Percentiles rank a stretch among this genome's conserved stretches.
Conservation (phyloP, 192 early-diverging fungal species). For the Backusella liffmaniae region DNA sequence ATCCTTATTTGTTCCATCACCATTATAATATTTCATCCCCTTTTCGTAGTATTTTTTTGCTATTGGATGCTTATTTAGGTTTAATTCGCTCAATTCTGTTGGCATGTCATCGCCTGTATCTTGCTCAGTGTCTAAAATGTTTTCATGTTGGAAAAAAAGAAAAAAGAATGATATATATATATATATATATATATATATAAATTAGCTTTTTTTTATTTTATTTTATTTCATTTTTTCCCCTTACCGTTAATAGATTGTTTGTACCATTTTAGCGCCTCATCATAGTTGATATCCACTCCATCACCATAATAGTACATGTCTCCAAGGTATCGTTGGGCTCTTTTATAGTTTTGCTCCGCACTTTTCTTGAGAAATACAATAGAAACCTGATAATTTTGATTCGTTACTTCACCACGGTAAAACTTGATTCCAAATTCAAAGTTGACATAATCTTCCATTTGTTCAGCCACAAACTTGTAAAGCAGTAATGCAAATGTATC, state of each 20-base stretch:
- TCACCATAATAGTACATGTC: constrained; percentile 11
- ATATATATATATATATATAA: no score
- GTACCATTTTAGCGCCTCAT: not conserved
- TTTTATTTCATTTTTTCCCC: not conserved
- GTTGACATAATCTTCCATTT: not conserved
- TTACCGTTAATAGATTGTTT: not conserved
- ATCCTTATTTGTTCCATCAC: not conserved
- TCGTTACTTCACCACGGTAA: not conserved
- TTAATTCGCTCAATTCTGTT: not conserved
- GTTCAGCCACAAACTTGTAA: not conserved
- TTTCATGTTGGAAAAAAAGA: no score
- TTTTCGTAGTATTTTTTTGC: not conserved
- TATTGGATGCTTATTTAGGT: not conserved
- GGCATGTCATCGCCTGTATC: not conserved
- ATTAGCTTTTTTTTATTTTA: not conserved
- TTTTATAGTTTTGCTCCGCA: not conserved
- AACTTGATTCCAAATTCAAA: not conserved
- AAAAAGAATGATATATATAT: no score
- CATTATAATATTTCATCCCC: not conserved
- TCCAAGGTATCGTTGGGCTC: constrained; percentile 16
- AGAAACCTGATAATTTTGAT: not conserved
- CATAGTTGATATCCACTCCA: not conserved
- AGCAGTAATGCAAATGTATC: not conserved
- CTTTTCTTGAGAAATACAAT: not conserved
- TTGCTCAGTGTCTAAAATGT: not conserved